Percentiles rank a stretch among this genome's conserved stretches.
Evolutionary conservation across 306 rosid species (phyloP).

Genomic region (Begonia peltatifolia): DNA sequence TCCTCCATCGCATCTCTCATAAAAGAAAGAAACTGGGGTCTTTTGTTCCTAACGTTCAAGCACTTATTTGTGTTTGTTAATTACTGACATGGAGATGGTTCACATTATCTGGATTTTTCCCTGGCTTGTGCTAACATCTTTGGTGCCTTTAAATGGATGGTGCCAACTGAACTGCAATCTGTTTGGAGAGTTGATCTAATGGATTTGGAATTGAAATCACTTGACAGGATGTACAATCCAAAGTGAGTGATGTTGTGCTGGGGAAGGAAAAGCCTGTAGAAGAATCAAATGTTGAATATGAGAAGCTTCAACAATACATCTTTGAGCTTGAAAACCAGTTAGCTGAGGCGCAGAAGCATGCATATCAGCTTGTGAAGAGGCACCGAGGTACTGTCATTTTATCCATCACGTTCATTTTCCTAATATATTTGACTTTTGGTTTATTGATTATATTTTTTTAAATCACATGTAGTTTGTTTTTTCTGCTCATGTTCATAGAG

Average conservation of each 20-base stretch:
- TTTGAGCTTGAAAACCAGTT: slow-evolving; percentile 95
- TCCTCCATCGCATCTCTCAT: too few relatives aligned
- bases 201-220: not conserved
- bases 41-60: too few relatives aligned
- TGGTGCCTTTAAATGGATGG: too few relatives aligned
- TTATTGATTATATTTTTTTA: not conserved
- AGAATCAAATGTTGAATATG: slow-evolving; percentile 85
- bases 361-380: slow-evolving; percentile 94
- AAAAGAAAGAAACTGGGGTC: too few relatives aligned
- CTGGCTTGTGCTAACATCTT: too few relatives aligned
- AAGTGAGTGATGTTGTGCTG: slow-evolving; percentile 92
- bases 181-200: too few relatives aligned
- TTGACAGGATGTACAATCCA: slow-evolving; percentile 86
- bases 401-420: slow-evolving; percentile 1
- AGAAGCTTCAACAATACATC: slow-evolving; percentile 78
- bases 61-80: too few relatives aligned
- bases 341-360: slow-evolving; percentile 96
- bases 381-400: slow-evolving; percentile 57
- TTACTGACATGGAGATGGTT: too few relatives aligned
- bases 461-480: not conserved
- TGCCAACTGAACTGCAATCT: too few relatives aligned
- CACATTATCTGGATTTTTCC: too few relatives aligned
- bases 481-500: slow-evolving; percentile 25
- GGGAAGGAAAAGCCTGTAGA: slow-evolving; percentile 98
- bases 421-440: not conserved